Conservation (phyloP, 768 basidiomycete genomes). For the Dioszegia crocea region DNA sequence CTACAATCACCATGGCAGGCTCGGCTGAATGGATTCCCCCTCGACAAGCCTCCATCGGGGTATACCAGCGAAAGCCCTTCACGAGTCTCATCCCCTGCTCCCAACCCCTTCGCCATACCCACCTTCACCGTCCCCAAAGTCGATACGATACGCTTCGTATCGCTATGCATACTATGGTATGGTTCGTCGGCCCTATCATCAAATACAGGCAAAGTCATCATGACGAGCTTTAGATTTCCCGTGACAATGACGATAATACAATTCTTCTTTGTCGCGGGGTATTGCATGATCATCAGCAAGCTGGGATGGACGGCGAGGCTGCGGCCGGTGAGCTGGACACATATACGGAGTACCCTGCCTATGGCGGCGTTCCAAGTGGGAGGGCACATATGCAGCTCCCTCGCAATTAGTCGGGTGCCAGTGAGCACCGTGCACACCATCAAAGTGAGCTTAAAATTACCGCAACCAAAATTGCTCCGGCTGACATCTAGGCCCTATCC, state of each 20-base stretch:
- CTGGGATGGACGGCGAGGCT: constrained; percentile 54
- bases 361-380: constrained; percentile 98
- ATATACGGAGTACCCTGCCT: constrained; percentile 74
- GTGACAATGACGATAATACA: constrained; percentile 96
- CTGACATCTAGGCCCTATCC: constrained; percentile 72
- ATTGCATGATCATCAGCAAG: constrained; percentile 72
- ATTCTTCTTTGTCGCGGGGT: constrained; percentile 87
- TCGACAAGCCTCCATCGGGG: constrained; percentile 10
- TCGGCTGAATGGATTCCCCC: constrained; percentile 7
- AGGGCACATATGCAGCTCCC: constrained; percentile 94
- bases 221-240: constrained; percentile 87
- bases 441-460: constrained; percentile 62
- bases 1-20: constrained; percentile 10
- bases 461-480: neutral
- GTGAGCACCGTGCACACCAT: constrained; percentile 99
- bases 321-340: constrained; percentile 66
- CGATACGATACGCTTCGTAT: constrained; percentile 57
- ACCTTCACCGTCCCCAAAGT: constrained; percentile 21
- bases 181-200: constrained; percentile 85
- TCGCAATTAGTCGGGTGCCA: constrained; percentile 92
- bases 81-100: constrained; percentile 12
- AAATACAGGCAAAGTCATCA: constrained; percentile 92
- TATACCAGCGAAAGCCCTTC: neutral
- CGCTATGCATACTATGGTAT: constrained; percentile 90
- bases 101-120: constrained; percentile 26